phyloP scores from a whole-genome alignment of 2,329 filamentous ascomycete genomes.

The Coniochaeta ligniaria region DNA sequence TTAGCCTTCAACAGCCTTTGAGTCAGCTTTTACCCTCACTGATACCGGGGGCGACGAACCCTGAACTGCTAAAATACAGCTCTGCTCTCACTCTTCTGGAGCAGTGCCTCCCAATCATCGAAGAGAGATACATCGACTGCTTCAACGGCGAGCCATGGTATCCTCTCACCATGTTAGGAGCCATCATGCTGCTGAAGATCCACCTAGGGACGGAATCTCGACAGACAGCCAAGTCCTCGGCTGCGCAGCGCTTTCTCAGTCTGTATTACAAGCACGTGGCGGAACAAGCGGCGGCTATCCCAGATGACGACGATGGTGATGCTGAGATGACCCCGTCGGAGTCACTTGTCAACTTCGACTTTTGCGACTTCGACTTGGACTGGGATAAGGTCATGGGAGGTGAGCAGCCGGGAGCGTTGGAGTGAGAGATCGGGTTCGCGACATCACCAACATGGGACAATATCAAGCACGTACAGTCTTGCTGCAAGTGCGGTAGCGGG shows the following conservation, averaged over 20 bases:
- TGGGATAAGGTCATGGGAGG: neutral
- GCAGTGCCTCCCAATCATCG: slow-evolving; percentile 13
- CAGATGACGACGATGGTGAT: neutral
- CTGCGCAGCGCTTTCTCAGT: slow-evolving; percentile 11
- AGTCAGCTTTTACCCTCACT: neutral
- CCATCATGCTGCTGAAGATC: slow-evolving; percentile 16
- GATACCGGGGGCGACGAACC: neutral
- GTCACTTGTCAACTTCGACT: neutral
- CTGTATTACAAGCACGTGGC: slow-evolving; percentile 3
- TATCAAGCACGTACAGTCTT: neutral
- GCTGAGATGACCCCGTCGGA: neutral
- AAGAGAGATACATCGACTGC: slow-evolving; percentile 14
- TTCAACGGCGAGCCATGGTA: slow-evolving; percentile 16
- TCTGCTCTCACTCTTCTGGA: slow-evolving; percentile 13
- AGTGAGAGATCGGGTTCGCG: neutral
- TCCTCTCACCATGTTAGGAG: slow-evolving; percentile 13
- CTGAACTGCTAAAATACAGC: neutral
- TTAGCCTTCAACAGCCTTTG: slow-evolving; percentile 12
- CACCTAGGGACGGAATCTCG: slow-evolving; percentile 7
- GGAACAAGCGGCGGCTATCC: neutral
- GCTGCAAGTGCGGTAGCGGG: neutral
- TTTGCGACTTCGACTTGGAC: neutral
- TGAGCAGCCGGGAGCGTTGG: neutral
- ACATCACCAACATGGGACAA: neutral
- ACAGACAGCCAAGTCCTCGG: slow-evolving; percentile 9